Evolutionary conservation across 2,329 filamentous ascomycete genomes (phyloP).

Genomic region (Metarhizium anisopliae): DNA sequence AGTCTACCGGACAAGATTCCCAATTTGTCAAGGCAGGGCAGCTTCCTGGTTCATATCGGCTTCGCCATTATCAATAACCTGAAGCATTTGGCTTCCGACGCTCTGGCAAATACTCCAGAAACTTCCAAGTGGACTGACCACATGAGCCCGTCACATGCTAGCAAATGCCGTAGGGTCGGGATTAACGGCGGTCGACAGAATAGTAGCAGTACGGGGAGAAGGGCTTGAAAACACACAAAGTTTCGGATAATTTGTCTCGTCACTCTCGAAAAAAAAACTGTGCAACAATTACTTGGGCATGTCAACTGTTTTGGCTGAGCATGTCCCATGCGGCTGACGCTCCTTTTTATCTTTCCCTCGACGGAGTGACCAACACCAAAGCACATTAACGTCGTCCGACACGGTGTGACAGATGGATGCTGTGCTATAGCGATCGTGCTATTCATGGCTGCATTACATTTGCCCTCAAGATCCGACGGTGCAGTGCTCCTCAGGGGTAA

Average conservation of each 20-base stretch:
- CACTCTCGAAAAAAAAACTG: neutral
- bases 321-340: neutral
- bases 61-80: neutral
- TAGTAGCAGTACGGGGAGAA: neutral
- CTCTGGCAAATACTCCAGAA: too few species aligned
- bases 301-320: neutral
- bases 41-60: neutral
- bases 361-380: neutral
- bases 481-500: neutral
- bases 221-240: neutral
- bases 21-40: neutral
- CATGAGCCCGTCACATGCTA: neutral
- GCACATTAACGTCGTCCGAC: neutral
- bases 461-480: neutral
- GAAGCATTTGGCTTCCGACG: neutral
- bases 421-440: constrained; percentile 2
- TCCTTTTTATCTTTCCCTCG: neutral
- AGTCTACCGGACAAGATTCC: neutral
- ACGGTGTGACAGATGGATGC: neutral
- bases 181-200: neutral
- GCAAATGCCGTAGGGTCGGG: neutral
- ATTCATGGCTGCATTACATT: constrained; percentile 1
- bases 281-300: neutral
- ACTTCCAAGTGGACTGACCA: too few species aligned
- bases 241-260: neutral